These are phyloP conservation scores for Edaphochlamys debaryana DNA, from an alignment of 139 green algal species.

Conservation along the genomic window DNA sequence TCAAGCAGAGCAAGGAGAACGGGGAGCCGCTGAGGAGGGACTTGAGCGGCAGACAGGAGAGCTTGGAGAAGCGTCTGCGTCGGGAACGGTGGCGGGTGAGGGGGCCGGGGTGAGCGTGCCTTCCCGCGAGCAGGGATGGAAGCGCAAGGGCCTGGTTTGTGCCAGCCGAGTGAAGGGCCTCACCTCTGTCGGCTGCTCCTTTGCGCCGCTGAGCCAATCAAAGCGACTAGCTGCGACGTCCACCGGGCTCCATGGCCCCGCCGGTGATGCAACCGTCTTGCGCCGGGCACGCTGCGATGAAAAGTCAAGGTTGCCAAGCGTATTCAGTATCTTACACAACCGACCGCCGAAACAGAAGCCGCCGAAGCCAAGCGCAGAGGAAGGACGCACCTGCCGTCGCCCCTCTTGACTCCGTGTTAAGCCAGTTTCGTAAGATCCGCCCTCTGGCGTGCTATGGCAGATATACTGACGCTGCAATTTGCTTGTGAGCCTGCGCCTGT, in stretches of 20 bases:
- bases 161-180: not conserved
- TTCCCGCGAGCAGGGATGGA: not conserved
- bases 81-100: not conserved
- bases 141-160: not conserved
- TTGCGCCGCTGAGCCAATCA: conserved; percentile 13
- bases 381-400: not conserved
- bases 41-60: not conserved
- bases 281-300: not conserved
- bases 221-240: not conserved
- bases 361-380: no score
- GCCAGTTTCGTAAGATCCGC: conserved; percentile 11
- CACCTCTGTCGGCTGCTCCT: conserved; percentile 15
- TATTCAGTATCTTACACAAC: no score
- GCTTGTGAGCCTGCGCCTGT: no score
- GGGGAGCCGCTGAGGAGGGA: not conserved
- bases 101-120: no score
- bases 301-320: not conserved
- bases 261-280: not conserved
- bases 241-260: not conserved
- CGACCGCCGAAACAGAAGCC: no score
- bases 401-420: conserved; percentile 8
- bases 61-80: not conserved
- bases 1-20: conserved; percentile 30
- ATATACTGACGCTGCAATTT: not conserved
- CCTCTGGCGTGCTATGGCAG: not conserved